Evolutionary conservation across 306 rosid species (phyloP).

Genomic region (Pterocarpus santalinus): DNA sequence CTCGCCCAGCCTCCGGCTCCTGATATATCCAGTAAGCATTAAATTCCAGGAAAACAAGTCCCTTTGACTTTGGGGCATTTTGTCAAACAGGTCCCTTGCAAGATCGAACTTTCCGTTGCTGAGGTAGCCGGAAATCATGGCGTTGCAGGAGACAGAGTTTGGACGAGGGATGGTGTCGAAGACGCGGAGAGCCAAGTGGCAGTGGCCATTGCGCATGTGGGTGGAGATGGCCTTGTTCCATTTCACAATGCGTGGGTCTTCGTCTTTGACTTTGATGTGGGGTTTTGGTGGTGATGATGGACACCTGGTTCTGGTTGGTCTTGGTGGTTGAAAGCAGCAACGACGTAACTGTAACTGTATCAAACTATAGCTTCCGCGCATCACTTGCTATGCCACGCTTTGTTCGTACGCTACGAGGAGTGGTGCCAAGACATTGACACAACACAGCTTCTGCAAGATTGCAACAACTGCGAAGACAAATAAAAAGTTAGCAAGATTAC

Average conservation of each 20-base stretch:
- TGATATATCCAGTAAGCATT: slow-evolving; percentile 83
- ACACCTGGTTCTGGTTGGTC: no score
- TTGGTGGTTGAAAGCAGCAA: no score
- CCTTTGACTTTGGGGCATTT: slow-evolving; percentile 64
- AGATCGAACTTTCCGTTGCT: slow-evolving; percentile 58
- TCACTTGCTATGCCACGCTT: no score
- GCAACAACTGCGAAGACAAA: no score
- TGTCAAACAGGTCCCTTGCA: slow-evolving; percentile 74
- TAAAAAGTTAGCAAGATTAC: no score
- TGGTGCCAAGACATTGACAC: no score
- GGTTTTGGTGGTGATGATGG: no score
- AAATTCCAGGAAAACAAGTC: slow-evolving; percentile 86
- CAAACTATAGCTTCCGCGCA: no score
- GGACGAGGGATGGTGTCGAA: slow-evolving; percentile 75
- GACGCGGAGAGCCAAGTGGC: slow-evolving; percentile 66
- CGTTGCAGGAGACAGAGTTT: slow-evolving; percentile 72
- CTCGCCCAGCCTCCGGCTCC: slow-evolving; percentile 61
- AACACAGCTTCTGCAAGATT: no score
- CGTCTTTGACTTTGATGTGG: neutral
- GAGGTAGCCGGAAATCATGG: slow-evolving; percentile 80
- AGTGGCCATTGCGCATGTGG: slow-evolving; percentile 78
- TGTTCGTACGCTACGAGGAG: no score
- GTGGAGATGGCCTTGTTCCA: slow-evolving; percentile 69
- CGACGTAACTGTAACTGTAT: no score
- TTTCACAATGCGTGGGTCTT: slow-evolving; percentile 64